Percentiles rank a stretch among this genome's conserved stretches.
Evolutionary conservation across 2,329 filamentous ascomycete species (phyloP).

Genomic region (Plectosphaerella cucumerina): DNA sequence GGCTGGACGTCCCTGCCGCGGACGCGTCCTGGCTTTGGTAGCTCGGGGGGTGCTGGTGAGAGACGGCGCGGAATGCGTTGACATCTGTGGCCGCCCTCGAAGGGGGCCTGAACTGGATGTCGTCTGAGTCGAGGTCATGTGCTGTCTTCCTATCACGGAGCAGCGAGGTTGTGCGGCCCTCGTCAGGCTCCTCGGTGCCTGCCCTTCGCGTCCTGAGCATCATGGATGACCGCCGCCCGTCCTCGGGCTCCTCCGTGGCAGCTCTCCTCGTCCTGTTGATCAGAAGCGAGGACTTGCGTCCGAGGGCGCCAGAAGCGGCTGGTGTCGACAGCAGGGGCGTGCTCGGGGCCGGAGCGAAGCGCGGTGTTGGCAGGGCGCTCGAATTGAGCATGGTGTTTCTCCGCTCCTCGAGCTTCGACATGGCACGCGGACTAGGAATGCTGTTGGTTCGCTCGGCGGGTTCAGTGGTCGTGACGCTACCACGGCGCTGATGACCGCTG

Average conservation of each 20-base stretch:
- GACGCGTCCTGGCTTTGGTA: conserved; percentile 21
- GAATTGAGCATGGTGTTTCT: conserved; percentile 42
- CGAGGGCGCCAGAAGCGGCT: conserved; percentile 24
- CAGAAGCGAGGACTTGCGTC: conserved; percentile 51
- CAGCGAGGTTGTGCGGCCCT: conserved; percentile 39
- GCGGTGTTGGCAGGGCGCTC: conserved; percentile 41
- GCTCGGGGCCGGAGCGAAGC: conserved; percentile 25
- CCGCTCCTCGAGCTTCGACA: conserved; percentile 51
- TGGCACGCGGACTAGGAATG: conserved; percentile 40
- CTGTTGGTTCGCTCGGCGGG: conserved; percentile 32
- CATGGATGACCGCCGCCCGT: conserved; percentile 45
- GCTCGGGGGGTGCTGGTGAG: conserved; percentile 32
- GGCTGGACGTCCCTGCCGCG: conserved; percentile 34
- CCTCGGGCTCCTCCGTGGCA: conserved; percentile 46
- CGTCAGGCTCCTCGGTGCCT: conserved; percentile 44
- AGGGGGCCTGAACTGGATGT: conserved; percentile 47
- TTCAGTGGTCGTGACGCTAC: conserved; percentile 37
- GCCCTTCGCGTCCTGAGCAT: conserved; percentile 40
- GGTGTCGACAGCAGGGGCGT: conserved; percentile 32
- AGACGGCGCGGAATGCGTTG: conserved; percentile 24
- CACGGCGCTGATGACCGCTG: conserved; percentile 28
- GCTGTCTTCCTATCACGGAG: conserved; percentile 42
- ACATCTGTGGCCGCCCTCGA: conserved; percentile 57
- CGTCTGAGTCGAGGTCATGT: conserved; percentile 44
- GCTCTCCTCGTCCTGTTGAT: conserved; percentile 40